Conservation (phyloP, 192 early-diverging fungal species). For the Coemansia nantahalensis region DNA sequence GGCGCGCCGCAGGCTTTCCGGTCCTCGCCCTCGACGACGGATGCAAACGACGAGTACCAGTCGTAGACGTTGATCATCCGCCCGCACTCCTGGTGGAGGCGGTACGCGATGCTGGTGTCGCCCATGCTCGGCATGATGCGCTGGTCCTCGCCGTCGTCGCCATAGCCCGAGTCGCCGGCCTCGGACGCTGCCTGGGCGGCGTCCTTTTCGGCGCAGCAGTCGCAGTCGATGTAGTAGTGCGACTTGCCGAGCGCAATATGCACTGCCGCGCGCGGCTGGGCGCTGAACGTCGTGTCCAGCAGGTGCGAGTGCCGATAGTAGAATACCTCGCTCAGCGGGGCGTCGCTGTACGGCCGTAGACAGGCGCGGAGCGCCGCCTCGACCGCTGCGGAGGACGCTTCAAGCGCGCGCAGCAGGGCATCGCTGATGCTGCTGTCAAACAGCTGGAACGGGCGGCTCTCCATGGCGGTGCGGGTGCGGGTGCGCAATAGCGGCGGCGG, state of each 20-base stretch:
- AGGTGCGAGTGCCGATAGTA: slow-evolving; percentile 73
- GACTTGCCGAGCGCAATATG: slow-evolving; percentile 82
- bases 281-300: slow-evolving; percentile 76
- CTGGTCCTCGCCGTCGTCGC: slow-evolving; percentile 29
- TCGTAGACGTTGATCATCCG: slow-evolving; percentile 93
- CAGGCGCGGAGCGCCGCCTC: slow-evolving; percentile 27
- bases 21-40: slow-evolving; percentile 67
- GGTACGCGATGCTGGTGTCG: slow-evolving; percentile 88
- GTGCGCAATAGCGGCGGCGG: slow-evolving; percentile 8
- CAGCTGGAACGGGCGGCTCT: slow-evolving; percentile 40
- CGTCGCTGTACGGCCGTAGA: slow-evolving; percentile 58
- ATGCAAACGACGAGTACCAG: slow-evolving; percentile 82
- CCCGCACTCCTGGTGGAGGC: slow-evolving; percentile 88
- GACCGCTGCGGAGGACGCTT: slow-evolving; percentile 26
- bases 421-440: slow-evolving; percentile 45
- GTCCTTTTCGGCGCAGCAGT: slow-evolving; percentile 61
- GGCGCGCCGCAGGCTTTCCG: slow-evolving; percentile 3
- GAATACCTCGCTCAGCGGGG: slow-evolving; percentile 75
- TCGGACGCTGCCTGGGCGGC: neutral
- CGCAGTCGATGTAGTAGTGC: slow-evolving; percentile 75
- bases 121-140: slow-evolving; percentile 63
- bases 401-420: slow-evolving; percentile 29
- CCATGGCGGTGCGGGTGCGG: slow-evolving; percentile 49
- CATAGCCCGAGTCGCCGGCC: slow-evolving; percentile 11
- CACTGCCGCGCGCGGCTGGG: slow-evolving; percentile 79